Evolutionary conservation across 345 rosid genomes (phyloP), one percentile per base, ranked within the genome.

Genomic region (Orychophragmus violaceus): DNA sequence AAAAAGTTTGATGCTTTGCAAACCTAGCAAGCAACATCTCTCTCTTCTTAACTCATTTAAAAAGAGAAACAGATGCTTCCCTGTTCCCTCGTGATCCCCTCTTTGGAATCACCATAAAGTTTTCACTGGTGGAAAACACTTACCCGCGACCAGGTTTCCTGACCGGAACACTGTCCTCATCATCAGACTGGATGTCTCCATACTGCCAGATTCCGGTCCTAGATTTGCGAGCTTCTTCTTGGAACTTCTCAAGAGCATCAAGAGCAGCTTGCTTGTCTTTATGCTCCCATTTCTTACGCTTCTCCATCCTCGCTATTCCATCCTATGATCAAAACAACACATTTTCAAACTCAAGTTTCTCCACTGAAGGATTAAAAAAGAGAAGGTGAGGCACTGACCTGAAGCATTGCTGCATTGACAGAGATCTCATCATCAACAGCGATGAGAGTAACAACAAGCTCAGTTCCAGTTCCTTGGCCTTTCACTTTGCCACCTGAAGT

Each of bases 391-490:
- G 52, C 30, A 41, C 41, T 23, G 41, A 94, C 99, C 99, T 90
- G 86, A 59, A 90, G 79, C 93, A 94, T 76, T 35, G 89, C 83
- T 7, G 95, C 93, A 71, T 95, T 95, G 68, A 95, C 67, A 64
- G 95, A 89, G 28, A 83, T 76, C 60, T 95, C 99, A 16, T 91
- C 82, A 32, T 89, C 91, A 8, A 80, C 84, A 18, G 89, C 86
- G 8, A 81, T 79, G 29, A 95, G 85, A 9, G 99, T 91, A 3
- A 89, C 96, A 18, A 66, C 60, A 2, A 87, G 82, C 56, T 83
- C 66, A 1, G 90, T 78, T 29, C 99, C 97, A 49, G 97, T 89
- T 60, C 97, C 97, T 78, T 95, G 97, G 33, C 97, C 97, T 75
- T 91, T 95, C 46, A 78, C 80, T 84, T 89, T 95, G 44, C 97